Evolutionary conservation across 2,329 filamentous ascomycete genomes (phyloP), one percentile per base, ranked within the genome.

Genomic region (Apiospora hydei): DNA sequence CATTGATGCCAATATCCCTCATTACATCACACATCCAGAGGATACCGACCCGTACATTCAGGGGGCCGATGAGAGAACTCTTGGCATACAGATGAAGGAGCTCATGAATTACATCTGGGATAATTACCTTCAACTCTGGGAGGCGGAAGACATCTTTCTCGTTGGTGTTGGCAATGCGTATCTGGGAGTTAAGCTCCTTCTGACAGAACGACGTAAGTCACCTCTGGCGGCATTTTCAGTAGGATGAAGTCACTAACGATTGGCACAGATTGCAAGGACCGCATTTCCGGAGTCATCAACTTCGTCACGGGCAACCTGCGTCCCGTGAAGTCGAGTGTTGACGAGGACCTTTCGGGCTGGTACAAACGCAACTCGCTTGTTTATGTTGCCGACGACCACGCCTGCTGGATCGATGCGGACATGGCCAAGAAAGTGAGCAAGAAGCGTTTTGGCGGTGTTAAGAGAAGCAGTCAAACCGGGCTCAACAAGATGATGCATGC

Each of bases 101-200:
- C 85, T 98, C 14, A 90, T 96, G 5, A 91, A 89, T 73, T 98
- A 98, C 78, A 85, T 99, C 18, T 99, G 96, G 96, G 95, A 98
- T 77, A 99, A 99, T 79, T 98, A 98, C 79, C 90, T 99, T 26
- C 94, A 98, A 85, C 87, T 93, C 44, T 91, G 91, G 69, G 88
- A 93, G 2, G 86, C 89, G 0, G 90, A 92, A 7, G 90, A 96
- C 70, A 89, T 98, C 21, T 93, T 97, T 79, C 86, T 99, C 30
- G 87, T 99, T 79, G 96, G 96, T 0, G 90, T 97, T 1, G 96
- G 96, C n/a, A 92, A 94, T 77, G 94, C 96, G 1, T 97, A 96
- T 78, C 86, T 93, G 3, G 95, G 94, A 1, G 89, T 98, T 67
- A 92, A 96, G 72, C 89, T 95, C 71, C 88, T 98, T 6, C 86